Evolutionary conservation across 108 stramenopile genomes (phyloP).

Genomic region (Aurantiochytrium sp.): DNA sequence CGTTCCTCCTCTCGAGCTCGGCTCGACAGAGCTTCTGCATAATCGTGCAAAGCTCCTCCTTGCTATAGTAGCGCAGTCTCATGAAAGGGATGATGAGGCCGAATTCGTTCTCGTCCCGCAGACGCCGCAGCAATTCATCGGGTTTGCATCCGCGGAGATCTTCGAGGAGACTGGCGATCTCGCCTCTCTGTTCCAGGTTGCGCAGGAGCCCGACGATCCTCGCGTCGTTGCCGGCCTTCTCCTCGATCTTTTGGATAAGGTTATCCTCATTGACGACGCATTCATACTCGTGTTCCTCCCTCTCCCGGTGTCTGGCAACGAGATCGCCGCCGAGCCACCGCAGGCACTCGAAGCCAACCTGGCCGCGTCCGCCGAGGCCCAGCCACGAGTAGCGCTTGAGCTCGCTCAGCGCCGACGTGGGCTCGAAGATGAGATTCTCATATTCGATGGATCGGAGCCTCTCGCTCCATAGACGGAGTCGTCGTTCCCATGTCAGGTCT

Average conservation of each 20-base stretch:
- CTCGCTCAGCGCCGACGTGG: slow-evolving; percentile 4
- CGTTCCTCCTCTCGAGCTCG: background rate
- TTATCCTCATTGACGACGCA: slow-evolving; percentile 3
- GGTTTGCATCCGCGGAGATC: slow-evolving; percentile 19
- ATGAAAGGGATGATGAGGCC: slow-evolving; percentile 15
- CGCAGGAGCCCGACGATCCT: background rate
- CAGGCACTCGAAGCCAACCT: slow-evolving; percentile 17
- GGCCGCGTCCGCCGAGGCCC: background rate
- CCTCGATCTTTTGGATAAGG: background rate
- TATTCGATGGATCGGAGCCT: background rate
- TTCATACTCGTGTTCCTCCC: background rate
- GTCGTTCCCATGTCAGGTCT: background rate
- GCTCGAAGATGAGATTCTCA: slow-evolving; percentile 25
- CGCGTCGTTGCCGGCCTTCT: background rate
- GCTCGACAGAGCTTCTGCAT: background rate
- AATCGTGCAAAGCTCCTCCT: background rate
- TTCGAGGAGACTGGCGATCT: background rate
- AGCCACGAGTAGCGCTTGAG: slow-evolving; percentile 28
- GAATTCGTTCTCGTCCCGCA: slow-evolving; percentile 8
- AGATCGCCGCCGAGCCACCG: background rate
- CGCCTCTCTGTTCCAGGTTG: background rate
- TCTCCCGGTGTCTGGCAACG: background rate
- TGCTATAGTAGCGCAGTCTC: background rate
- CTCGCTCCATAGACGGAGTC: background rate
- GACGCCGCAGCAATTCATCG: slow-evolving; percentile 1